phyloP scores from a whole-genome alignment of 805 yeast genomes.

The Candida sithepensis region DNA sequence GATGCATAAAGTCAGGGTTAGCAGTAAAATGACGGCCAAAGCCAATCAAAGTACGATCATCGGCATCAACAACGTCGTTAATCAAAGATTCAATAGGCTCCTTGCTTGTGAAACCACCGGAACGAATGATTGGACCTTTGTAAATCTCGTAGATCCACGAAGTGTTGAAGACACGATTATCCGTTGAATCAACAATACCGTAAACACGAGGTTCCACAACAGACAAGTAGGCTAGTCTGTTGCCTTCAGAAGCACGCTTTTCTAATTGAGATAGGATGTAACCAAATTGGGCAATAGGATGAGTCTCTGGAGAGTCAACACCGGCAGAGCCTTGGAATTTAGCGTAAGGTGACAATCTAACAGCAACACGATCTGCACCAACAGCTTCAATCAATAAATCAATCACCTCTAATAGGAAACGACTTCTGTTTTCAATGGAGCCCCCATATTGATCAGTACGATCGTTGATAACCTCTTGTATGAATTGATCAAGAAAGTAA shows the following conservation, averaged over 20 bases:
- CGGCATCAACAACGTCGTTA: conserved; percentile 20
- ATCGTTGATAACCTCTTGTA: too few species aligned
- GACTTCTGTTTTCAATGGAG: too few species aligned
- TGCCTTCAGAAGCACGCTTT: conserved; percentile 31
- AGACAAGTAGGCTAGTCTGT: conserved; percentile 25
- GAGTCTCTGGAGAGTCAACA: too few species aligned
- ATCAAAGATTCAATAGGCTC: conserved; percentile 19
- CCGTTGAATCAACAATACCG: conserved; percentile 5
- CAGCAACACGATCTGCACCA: too few species aligned
- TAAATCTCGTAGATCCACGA: conserved; percentile 29
- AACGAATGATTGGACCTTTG: conserved; percentile 30
- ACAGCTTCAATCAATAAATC: too few species aligned
- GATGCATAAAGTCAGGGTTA: conserved; percentile 41
- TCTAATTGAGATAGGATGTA: conserved; percentile 37
- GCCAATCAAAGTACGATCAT: conserved; percentile 44
- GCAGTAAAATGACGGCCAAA: conserved; percentile 38
- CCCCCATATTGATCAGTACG: too few species aligned
- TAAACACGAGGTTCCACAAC: conserved; percentile 31
- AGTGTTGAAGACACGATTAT: conserved; percentile 5
- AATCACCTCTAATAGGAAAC: too few species aligned
- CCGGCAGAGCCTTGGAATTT: too few species aligned
- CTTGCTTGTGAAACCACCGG: conserved; percentile 26
- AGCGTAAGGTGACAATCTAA: too few species aligned
- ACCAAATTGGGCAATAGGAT: too few species aligned
- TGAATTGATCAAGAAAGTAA: too few species aligned